phyloP scores from a whole-genome alignment of 176 grass and related monocot genomes.

The Raddia distichophylla region DNA sequence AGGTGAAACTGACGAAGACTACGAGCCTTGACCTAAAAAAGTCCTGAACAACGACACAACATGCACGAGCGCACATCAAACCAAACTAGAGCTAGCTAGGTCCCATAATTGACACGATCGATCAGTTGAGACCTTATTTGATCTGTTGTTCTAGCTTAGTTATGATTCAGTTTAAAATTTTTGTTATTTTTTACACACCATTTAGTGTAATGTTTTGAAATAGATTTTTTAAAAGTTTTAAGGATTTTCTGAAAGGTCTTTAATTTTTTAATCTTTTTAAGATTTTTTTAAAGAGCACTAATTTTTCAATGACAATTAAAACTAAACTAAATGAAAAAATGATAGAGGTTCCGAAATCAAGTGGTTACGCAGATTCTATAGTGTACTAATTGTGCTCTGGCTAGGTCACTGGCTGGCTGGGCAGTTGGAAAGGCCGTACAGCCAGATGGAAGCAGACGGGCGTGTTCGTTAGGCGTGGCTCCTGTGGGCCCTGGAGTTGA shows the following conservation, averaged over 20 bases:
- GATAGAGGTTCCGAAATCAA: not conserved
- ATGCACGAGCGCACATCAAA: not conserved
- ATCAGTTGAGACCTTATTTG: too few relatives aligned
- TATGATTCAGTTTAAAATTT: not conserved
- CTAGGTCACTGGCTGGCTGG: not conserved
- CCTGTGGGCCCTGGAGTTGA: slow-evolving; percentile 13
- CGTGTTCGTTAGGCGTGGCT: not conserved
- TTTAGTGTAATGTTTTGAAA: too few relatives aligned
- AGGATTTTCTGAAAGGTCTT: too few relatives aligned
- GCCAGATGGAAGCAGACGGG: slow-evolving; percentile 4
- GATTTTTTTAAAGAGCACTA: too few relatives aligned
- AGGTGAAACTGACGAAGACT: not conserved
- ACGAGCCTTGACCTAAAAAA: slow-evolving; percentile 33
- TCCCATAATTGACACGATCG: not conserved
- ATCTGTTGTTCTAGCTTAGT: not conserved
- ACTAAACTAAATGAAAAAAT: too few relatives aligned
- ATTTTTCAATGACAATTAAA: too few relatives aligned
- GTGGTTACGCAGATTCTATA: slow-evolving; percentile 3
- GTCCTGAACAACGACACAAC: not conserved
- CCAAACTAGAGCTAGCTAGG: not conserved
- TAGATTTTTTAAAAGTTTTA: too few relatives aligned
- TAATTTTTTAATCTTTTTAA: too few relatives aligned
- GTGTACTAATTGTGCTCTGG: not conserved
- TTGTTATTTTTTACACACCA: too few relatives aligned
- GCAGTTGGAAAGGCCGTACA: slow-evolving; percentile 23